Evolutionary conservation across 768 basidiomycete species (phyloP), one percentile per base, ranked within the genome.

Genomic region (Agrocybe pediades): DNA sequence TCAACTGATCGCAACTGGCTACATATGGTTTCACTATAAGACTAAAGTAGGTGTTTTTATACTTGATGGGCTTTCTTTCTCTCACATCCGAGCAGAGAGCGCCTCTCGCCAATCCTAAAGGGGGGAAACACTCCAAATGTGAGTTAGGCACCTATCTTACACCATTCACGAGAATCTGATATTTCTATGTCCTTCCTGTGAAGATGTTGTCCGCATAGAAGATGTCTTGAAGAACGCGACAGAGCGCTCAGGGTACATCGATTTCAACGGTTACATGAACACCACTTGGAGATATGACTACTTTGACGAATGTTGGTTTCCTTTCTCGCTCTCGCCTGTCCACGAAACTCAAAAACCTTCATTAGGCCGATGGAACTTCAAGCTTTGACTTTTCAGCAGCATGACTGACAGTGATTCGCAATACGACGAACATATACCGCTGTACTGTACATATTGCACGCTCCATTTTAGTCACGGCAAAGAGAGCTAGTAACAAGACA

Each of bases 11-110:
- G 66, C 66, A 2, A 61, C 61, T 16, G 66, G 66, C 7, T 65
- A 67, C 29, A 59, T 67, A 45, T 67, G 66, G 66, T 59, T 67
- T 44, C 62, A 59, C 16, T 67, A 65, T 52, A 62, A 65, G 55
- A 64, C 62, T 17, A 59, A 60, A 52, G 64, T 60, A 15, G 17
- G 6, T 19, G 20, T 3, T 29, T 25, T 39, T 50, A 17, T 20
- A 1, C 8, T 9, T 26, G 41, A 39, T 16, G 17, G 26, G 23
- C 30, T 33, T 5, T 48, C 9, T 16, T 24, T n/a, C 36, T 47
- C 30, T 21, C n/a, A 29, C 11, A 27, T 49, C 20, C 19, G 8
- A 51, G 3, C 21, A 67, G 66, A 55, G 66, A 36, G 62, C 66
- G 2, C 64, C 66, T 36, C 41, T 65, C 6, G 64, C 59, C 13